phyloP scores from a whole-genome alignment of 108 stramenopile species.

The Conticribra weissflogii region DNA sequence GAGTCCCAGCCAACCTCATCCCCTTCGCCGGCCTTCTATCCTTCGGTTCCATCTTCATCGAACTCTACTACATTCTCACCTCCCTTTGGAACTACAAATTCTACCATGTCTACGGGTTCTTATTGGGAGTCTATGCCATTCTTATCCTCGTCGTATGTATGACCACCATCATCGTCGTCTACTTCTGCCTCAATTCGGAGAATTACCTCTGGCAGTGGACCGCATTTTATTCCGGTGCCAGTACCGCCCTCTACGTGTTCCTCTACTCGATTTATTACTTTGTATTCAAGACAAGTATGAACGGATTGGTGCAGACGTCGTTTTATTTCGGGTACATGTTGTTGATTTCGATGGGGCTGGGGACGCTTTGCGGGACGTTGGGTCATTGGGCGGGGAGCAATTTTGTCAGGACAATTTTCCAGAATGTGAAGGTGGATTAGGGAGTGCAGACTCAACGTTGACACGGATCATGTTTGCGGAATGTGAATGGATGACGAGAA shows the following conservation, averaged over 20 bases:
- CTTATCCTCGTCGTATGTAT: constrained; percentile 94
- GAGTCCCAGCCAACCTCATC: constrained; percentile 85
- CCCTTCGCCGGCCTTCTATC: constrained; percentile 91
- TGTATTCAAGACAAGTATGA: constrained; percentile 96
- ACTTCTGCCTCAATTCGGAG: constrained; percentile 96
- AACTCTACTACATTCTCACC: constrained; percentile 95
- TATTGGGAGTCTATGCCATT: constrained; percentile 95
- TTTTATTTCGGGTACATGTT: constrained; percentile 97
- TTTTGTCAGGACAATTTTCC: constrained; percentile 90
- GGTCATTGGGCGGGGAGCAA: constrained; percentile 83
- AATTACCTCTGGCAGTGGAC: constrained; percentile 99
- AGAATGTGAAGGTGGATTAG: constrained; percentile 92
- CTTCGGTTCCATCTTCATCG: constrained; percentile 98
- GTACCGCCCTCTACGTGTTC: constrained; percentile 95
- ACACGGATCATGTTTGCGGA: background rate
- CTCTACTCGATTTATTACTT: constrained; percentile 98
- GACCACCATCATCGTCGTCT: constrained; percentile 96
- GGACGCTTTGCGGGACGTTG: constrained; percentile 88
- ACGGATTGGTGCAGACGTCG: constrained; percentile 91
- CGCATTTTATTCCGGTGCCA: constrained; percentile 88
- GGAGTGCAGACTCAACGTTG: background rate
- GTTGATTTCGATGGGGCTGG: constrained; percentile 76
- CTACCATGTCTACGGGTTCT: constrained; percentile 99
- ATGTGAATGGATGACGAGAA: no score
- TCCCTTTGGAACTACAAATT: constrained; percentile 98